Base-by-base conservation (phyloP, 176 grass and related monocot species). In the Calamus simplicifolius region DNA sequence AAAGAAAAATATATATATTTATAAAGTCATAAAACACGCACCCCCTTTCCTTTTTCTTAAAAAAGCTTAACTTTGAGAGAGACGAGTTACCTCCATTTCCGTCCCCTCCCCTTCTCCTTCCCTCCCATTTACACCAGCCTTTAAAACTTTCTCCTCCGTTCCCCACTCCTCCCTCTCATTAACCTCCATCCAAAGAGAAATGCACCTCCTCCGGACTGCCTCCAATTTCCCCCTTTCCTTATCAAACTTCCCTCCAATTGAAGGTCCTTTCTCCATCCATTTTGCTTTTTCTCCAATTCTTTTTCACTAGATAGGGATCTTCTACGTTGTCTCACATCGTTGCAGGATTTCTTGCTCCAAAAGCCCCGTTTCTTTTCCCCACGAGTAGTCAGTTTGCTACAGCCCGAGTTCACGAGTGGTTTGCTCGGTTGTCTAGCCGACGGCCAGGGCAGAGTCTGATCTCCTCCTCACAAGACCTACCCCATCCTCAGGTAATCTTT, bases 401-500 rank as follows among this genome's bases (percentile, higher is more conserved):
- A 43, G 12, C 10, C 35, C 6, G 35, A 13, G 35, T 0, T 35
- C 1, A 35, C 8, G 31, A 8, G 31, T 35, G 6, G 31, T 35
- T 7, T 31, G 19, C 14, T 12, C 35, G 59, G 26, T 38, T 49
- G 5, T 8, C 54, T 4, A 57, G 61, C 29, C 35, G 27, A 50
- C 31, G 17, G 50, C 25, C n/a, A 43, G 8, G 35, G 10, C 49
- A 26, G 25, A 51, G 51, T 76, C 58, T 19, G 13, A 59, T 31
- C 53, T 68, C 55, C 29, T 35, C 4, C 16, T 48, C 25, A 26
- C 59, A 35, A 76, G 54, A 68, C 55, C 63, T 76, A 27, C 63
- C 53, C 53, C 73, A 1, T 31, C 29, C 5, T 43, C 38, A 59
- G 64, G 73, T 76, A 68, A 68, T 43, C 35, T 2, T 43, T 43